Evolutionary conservation across 495 filamentous ascomycete genomes (phyloP).

Genomic region (Aspergillus avenaceus): DNA sequence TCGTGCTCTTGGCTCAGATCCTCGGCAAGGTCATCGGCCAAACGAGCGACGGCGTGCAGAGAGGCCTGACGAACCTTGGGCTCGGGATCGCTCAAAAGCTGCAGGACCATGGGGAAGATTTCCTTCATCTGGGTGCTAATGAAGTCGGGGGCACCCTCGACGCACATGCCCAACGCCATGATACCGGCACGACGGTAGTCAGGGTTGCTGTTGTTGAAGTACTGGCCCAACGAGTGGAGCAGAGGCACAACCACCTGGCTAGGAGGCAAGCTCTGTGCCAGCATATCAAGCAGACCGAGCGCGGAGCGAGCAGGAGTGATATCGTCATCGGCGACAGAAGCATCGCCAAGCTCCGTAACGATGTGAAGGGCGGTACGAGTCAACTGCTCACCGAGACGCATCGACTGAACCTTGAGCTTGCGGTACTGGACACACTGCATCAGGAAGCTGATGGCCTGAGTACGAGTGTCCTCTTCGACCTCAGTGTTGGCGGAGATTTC

Average conservation of each 20-base stretch:
- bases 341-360: conserved; percentile 77
- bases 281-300: conserved; percentile 80
- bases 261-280: conserved; percentile 81
- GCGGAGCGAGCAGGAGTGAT: conserved; percentile 86
- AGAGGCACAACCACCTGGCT: conserved; percentile 93
- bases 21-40: conserved; percentile 90
- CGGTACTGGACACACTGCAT: conserved; percentile 89
- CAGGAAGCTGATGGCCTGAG: conserved; percentile 88
- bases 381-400: conserved; percentile 77
- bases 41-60: conserved; percentile 75
- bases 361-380: conserved; percentile 83
- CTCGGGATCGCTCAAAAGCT: conserved; percentile 78
- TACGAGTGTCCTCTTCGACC: conserved; percentile 76
- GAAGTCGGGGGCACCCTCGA: conserved; percentile 96
- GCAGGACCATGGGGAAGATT: conserved; percentile 81
- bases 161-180: conserved; percentile 86
- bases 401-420: conserved; percentile 89
- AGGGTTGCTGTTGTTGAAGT: conserved; percentile 66
- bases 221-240: conserved; percentile 75
- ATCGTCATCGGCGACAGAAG: conserved; percentile 72
- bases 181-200: conserved; percentile 85
- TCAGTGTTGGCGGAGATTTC: conserved; percentile 72
- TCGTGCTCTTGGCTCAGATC: conserved; percentile 81
- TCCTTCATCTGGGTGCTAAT: conserved; percentile 82
- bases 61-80: conserved; percentile 80